These are phyloP conservation scores for Carex arenaria DNA, from an alignment of 202 grass and related monocot genomes.

Conservation along the genomic window DNA sequence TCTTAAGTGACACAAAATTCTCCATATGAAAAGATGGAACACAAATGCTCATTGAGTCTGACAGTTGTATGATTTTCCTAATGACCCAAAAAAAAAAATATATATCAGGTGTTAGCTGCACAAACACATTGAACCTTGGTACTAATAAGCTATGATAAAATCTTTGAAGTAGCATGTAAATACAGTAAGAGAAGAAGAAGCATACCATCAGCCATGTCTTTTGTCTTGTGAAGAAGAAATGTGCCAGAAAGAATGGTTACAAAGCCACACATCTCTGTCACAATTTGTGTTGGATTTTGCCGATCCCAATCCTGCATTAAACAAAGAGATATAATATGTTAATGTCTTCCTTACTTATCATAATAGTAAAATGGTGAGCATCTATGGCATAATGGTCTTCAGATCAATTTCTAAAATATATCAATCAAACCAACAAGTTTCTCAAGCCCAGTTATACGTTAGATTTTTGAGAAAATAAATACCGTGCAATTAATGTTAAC, in stretches of 20 bases:
- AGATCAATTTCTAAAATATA: not conserved
- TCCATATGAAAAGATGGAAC: not conserved
- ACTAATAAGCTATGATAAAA: not conserved
- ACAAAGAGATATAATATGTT: not conserved
- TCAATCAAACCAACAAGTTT: not conserved
- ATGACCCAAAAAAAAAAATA: not conserved
- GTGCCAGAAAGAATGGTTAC: constrained; percentile 94
- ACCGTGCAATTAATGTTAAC: not conserved
- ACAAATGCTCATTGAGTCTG: not conserved
- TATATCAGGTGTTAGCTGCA: constrained; percentile 8
- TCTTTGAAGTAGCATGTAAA: constrained; percentile 2
- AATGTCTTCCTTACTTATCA: not conserved
- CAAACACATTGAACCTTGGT: not conserved
- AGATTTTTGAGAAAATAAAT: not conserved
- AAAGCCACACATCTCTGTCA: constrained; percentile 95
- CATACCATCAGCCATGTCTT: constrained; percentile 95
- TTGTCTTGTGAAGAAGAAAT: constrained; percentile 98
- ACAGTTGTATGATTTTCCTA: not conserved
- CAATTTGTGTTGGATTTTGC: constrained; percentile 97
- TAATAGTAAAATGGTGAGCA: not conserved
- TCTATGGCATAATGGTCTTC: not conserved
- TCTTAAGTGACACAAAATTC: not conserved
- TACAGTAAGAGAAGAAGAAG: not conserved
- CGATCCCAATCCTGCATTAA: constrained; percentile 85
- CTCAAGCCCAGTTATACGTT: not conserved